These are phyloP conservation scores for Mortierella sp. DNA, from an alignment of 371 early-diverging fungal genomes.

Conservation along the genomic window DNA sequence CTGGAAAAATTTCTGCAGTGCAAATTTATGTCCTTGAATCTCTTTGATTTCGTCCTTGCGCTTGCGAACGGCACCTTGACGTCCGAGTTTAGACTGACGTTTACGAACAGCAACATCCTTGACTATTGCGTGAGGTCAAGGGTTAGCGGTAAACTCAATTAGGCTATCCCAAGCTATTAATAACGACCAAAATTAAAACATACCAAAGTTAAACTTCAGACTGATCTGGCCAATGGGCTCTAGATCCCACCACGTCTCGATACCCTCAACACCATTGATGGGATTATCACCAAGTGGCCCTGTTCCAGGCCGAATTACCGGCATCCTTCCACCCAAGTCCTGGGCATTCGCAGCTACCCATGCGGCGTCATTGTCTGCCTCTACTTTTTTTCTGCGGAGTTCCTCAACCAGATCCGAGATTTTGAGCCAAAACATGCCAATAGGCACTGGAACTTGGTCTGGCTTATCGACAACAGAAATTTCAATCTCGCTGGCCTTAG, in stretches of 20 bases:
- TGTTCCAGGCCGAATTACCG: constrained; percentile 12
- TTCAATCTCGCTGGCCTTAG: constrained; percentile 90
- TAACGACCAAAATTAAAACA: neutral
- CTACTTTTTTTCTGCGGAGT: constrained; percentile 71
- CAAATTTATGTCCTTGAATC: constrained; percentile 90
- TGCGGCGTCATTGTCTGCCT: constrained; percentile 66
- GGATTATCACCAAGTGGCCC: constrained; percentile 47
- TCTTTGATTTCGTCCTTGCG: constrained; percentile 75
- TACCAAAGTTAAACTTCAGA: constrained; percentile 79
- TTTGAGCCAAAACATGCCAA: constrained; percentile 84
- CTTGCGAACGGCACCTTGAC: constrained; percentile 90
- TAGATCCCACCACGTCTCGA: constrained; percentile 86
- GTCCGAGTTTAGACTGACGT: constrained; percentile 76
- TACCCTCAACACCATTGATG: constrained; percentile 60
- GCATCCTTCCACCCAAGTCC: constrained; percentile 33
- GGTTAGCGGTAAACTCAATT: neutral
- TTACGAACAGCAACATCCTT: constrained; percentile 58
- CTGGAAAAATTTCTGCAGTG: constrained; percentile 83
- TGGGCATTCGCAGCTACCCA: constrained; percentile 61
- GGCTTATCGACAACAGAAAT: constrained; percentile 80
- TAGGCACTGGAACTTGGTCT: constrained; percentile 70
- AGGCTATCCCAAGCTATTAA: neutral
- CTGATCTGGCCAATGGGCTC: constrained; percentile 89
- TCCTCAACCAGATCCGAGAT: constrained; percentile 82
- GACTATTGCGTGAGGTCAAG: constrained; percentile 10